Conservation (phyloP, 768 basidiomycete species). For the Calocybe gangraenosa region DNA sequence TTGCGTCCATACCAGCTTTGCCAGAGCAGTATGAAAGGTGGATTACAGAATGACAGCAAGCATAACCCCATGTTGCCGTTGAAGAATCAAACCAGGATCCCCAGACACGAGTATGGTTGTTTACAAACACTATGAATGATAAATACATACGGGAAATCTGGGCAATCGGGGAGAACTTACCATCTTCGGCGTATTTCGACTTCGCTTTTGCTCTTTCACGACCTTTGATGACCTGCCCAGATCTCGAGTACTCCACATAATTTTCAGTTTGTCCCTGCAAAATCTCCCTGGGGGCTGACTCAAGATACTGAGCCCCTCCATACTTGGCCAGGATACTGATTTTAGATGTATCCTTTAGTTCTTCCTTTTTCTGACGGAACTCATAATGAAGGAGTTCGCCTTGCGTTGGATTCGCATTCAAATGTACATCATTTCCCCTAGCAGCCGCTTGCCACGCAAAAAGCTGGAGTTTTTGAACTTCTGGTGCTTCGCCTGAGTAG, state of each 20-base stretch:
- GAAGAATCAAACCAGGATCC: constrained; percentile 87
- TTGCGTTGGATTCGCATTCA: constrained; percentile 95
- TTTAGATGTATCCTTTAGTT: constrained; percentile 83
- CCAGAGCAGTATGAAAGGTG: constrained; percentile 93
- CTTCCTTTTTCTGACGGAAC: constrained; percentile 90
- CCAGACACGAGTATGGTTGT: constrained; percentile 97
- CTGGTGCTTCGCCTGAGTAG: constrained; percentile 86
- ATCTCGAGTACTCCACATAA: constrained; percentile 94
- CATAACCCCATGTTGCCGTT: constrained; percentile 83
- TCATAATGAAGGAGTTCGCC: constrained; percentile 89
- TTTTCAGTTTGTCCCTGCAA: constrained; percentile 95
- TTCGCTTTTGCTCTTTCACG: constrained; percentile 80
- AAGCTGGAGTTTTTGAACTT: constrained; percentile 87
- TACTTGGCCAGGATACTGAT: constrained; percentile 89
- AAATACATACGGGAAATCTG: constrained; percentile 6
- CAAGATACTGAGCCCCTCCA: constrained; percentile 90
- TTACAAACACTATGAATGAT: constrained; percentile 61
- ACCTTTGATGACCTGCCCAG: constrained; percentile 89
- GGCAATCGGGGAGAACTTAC: constrained; percentile 39
- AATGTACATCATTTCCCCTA: constrained; percentile 90
- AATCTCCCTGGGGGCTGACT: constrained; percentile 86
- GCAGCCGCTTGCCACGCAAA: constrained; percentile 97
- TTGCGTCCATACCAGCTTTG: constrained; percentile 74
- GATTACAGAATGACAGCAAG: constrained; percentile 86
- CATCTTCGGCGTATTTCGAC: constrained; percentile 96